Evolutionary conservation across 345 rosid genomes (phyloP).

Genomic region (Psidium guajava): DNA sequence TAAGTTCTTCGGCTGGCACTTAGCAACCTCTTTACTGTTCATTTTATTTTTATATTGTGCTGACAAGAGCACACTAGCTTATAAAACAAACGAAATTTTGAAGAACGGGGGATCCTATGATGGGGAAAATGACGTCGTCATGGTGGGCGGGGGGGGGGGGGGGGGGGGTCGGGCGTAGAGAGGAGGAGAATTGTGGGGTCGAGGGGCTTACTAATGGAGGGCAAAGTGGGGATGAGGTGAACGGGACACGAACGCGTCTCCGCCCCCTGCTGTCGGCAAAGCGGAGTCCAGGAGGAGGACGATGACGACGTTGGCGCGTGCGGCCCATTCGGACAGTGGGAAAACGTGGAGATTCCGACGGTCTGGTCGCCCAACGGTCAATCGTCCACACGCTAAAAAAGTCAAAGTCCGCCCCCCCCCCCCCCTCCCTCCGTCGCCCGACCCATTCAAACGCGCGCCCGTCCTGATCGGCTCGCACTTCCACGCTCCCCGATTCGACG

Average conservation of each 20-base stretch:
- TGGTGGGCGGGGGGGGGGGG: neutral
- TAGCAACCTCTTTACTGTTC: neutral
- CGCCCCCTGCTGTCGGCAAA: neutral
- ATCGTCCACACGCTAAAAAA: neutral
- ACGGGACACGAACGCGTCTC: neutral
- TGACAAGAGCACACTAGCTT: neutral
- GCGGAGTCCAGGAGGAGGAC: neutral
- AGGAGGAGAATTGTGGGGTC: neutral
- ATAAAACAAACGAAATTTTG: neutral
- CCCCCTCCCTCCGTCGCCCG: neutral
- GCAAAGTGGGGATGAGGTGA: neutral
- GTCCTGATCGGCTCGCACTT: neutral
- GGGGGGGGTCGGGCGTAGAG: neutral
- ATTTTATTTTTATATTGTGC: neutral
- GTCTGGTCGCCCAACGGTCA: neutral
- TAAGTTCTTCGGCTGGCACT: neutral
- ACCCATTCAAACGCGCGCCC: neutral
- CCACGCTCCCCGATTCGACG: neutral
- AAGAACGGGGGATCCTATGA: neutral
- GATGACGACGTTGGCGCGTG: neutral
- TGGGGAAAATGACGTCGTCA: neutral
- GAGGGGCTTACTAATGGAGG: neutral
- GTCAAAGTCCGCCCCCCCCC: neutral
- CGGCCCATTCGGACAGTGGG: neutral
- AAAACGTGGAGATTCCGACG: neutral